Evolutionary conservation across 78 protist species (phyloP).

Genomic region (Emiliania huxleyi): DNA sequence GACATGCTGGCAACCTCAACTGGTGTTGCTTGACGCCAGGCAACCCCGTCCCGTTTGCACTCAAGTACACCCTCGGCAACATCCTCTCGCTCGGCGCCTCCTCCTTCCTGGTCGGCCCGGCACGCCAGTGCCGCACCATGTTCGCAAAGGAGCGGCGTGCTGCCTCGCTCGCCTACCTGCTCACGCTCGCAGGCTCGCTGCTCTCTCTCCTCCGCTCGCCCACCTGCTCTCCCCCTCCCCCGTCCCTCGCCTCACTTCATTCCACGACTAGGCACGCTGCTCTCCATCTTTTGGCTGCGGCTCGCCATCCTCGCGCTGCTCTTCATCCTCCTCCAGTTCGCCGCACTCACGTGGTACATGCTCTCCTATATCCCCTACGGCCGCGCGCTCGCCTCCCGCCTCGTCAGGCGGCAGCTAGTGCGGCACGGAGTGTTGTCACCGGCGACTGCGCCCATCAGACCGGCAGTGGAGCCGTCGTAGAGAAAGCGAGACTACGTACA

Average conservation of each 20-base stretch:
- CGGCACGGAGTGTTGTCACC: no score
- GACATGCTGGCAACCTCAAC: no score
- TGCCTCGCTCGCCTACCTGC: conserved; percentile 4
- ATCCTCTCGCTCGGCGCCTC: not conserved
- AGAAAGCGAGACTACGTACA: no score
- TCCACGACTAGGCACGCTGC: no score
- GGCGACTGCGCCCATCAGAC: no score
- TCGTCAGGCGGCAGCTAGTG: no score
- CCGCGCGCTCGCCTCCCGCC: no score
- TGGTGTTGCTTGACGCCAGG: no score
- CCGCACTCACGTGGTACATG: conserved; percentile 41
- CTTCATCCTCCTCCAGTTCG: conserved; percentile 20
- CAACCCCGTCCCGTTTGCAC: conserved; percentile 5
- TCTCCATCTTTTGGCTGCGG: no score
- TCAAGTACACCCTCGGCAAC: conserved; percentile 47
- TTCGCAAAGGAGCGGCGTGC: not conserved
- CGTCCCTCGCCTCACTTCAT: no score
- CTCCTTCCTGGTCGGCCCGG: conserved; percentile 44
- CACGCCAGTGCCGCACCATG: conserved; percentile 35
- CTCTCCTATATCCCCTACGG: conserved; percentile 53
- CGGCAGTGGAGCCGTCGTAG: no score
- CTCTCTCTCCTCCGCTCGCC: not conserved
- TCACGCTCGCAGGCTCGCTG: conserved; percentile 34
- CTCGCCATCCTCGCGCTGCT: not conserved
- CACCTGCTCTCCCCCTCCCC: no score